phyloP scores from a whole-genome alignment of 768 basidiomycete genomes.

The Tricholoma sp. region DNA sequence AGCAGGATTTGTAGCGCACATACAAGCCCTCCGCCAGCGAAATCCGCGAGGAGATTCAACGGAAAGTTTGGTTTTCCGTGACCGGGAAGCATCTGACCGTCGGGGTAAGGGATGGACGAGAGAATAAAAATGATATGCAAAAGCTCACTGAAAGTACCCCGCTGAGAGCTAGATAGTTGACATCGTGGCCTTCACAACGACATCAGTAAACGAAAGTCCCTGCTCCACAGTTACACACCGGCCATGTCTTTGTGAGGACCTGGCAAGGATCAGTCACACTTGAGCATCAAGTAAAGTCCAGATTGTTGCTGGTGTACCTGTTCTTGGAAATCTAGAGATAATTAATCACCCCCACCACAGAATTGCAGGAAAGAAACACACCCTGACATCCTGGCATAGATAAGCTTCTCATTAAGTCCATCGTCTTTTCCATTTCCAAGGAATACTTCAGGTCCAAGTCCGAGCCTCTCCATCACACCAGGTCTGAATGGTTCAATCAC shows the following conservation, averaged over 20 bases:
- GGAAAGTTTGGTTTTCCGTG: slow-evolving; percentile 64
- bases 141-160: slow-evolving; percentile 60
- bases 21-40: slow-evolving; percentile 75
- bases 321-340: slow-evolving; percentile 49
- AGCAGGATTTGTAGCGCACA: slow-evolving; percentile 71
- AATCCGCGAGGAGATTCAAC: slow-evolving; percentile 74
- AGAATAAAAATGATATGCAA: background rate
- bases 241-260: slow-evolving; percentile 76
- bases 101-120: background rate
- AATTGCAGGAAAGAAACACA: slow-evolving; percentile 28
- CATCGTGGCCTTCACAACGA: slow-evolving; percentile 59
- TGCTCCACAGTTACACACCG: slow-evolving; percentile 33
- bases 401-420: slow-evolving; percentile 57
- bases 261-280: slow-evolving; percentile 22
- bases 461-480: slow-evolving; percentile 75
- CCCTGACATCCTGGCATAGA: slow-evolving; percentile 77
- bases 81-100: slow-evolving; percentile 61
- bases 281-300: background rate
- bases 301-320: slow-evolving; percentile 44
- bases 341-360: background rate
- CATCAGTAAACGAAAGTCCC: background rate
- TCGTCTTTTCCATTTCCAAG: slow-evolving; percentile 38
- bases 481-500: slow-evolving; percentile 83
- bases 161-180: slow-evolving; percentile 80
- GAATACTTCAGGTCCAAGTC: slow-evolving; percentile 73